Base-by-base conservation (phyloP, 192 early-diverging fungal species). In the Coemansia sp. region DNA sequence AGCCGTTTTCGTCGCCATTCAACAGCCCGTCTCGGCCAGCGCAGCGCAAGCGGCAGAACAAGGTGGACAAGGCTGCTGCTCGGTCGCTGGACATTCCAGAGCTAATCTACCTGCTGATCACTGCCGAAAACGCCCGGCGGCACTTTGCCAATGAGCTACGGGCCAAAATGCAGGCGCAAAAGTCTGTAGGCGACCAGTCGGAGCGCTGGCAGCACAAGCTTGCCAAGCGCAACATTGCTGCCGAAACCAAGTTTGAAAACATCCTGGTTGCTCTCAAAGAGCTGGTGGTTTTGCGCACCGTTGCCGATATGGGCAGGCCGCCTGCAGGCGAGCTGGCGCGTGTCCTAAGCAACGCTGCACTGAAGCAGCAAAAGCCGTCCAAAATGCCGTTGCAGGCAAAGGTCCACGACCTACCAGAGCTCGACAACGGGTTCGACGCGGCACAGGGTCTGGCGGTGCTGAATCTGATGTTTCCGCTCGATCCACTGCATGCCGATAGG, bases 381-480 rank as follows among this genome's bases (percentile, higher is more conserved):
- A 26, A 26, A 26, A 26, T 3, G 23, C 23, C 23, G 4, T 26
- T 26, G 4, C 23, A 26, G 23, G 23, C 23, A 26, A 26, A 26
- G 23, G 2, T 4, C 23, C 23, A 26, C 23, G 23, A 26, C 23
- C 23, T 4, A 26, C 23, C 1, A 26, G 23, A 1, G 23, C 23
- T 4, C 23, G 23, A 26, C 23, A 26, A 4, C 4, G 18, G 2
- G 0, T 56, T 64, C 30, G 51, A 69, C 34, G 58, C 59, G 2
- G 62, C 72, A 1, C 43, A 43, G 16, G 68, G 66, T 9, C 40
- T 76, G 40, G 54, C 66, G 0, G 54, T 69, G 26, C 62, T 76
- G 6, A 76, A 76, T 41, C n/a, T 76, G 40, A 69, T 76, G 66
- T 76, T 76, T 20, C 72, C 72, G 15, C 44, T 76, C 16, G 53